These are phyloP conservation scores for Nakazawaea ishiwadae DNA, from an alignment of 805 yeast genomes.

Conservation along the genomic window DNA sequence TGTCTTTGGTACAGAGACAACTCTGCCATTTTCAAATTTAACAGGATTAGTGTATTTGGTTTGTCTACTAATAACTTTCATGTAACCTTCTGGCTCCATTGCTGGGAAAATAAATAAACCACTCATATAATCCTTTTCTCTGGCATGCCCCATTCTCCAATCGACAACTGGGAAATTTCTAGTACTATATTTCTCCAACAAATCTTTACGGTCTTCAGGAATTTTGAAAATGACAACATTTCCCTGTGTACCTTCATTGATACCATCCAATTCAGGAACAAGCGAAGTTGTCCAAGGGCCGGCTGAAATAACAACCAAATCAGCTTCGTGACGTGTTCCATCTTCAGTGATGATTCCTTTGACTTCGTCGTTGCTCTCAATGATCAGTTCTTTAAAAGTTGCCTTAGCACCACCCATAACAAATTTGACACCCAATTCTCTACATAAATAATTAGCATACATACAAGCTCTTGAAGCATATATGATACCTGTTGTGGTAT, in stretches of 20 bases:
- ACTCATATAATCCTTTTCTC: slow-evolving; percentile 22
- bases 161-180: slow-evolving; percentile 28
- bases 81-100: slow-evolving; percentile 29
- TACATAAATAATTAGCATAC: slow-evolving; percentile 24
- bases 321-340: slow-evolving; percentile 17
- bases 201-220: slow-evolving; percentile 29
- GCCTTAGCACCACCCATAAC: slow-evolving; percentile 24
- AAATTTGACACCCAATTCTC: slow-evolving; percentile 29
- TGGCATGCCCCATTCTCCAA: slow-evolving; percentile 23
- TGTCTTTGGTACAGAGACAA: slow-evolving; percentile 28
- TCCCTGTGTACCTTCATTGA: slow-evolving; percentile 32
- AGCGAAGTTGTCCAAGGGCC: slow-evolving; percentile 21
- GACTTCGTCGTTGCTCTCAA: slow-evolving; percentile 11
- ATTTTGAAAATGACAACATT: slow-evolving; percentile 30
- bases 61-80: slow-evolving; percentile 32
- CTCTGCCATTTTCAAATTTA: slow-evolving; percentile 14
- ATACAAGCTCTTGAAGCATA: slow-evolving; percentile 30
- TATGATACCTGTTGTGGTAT: slow-evolving; percentile 28
- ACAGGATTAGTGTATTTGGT: slow-evolving; percentile 30
- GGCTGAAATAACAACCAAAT: slow-evolving; percentile 17
- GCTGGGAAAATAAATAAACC: slow-evolving; percentile 32
- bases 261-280: slow-evolving; percentile 24
- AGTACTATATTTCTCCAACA: slow-evolving; percentile 27
- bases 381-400: slow-evolving; percentile 20
- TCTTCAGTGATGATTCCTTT: slow-evolving; percentile 22